Evolutionary conservation across 2,329 filamentous ascomycete genomes (phyloP).

Genomic region (Pseudocercospora macadamiae): DNA sequence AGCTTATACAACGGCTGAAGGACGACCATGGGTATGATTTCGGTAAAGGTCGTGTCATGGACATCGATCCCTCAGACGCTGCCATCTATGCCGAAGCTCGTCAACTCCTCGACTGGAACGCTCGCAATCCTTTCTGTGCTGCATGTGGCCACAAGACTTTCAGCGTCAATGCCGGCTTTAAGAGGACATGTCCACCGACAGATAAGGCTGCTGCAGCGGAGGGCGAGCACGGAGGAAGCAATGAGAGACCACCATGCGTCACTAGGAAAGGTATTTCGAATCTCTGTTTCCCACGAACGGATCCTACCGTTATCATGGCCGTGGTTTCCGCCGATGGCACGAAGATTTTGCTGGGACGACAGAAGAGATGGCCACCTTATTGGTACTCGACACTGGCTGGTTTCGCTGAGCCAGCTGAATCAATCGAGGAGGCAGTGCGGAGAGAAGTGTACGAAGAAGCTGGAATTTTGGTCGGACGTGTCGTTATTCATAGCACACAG

Average conservation of each 20-base stretch:
- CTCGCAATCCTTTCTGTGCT: conserved; percentile 86
- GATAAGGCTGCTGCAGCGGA: conserved; percentile 54
- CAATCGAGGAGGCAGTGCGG: conserved; percentile 55
- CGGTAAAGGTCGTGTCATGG: conserved; percentile 64
- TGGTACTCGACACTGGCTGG: conserved; percentile 84
- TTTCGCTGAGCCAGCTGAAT: conserved; percentile 56
- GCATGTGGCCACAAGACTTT: conserved; percentile 84
- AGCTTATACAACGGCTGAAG: conserved; percentile 62
- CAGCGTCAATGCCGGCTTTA: conserved; percentile 76
- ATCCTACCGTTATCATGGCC: conserved; percentile 94
- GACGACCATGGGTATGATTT: conserved; percentile 64
- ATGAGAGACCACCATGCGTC: conserved; percentile 69
- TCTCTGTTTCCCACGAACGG: conserved; percentile 86
- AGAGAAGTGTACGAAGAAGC: conserved; percentile 57
- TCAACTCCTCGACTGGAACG: conserved; percentile 91
- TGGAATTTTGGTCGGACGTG: conserved; percentile 52
- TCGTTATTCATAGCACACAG: conserved; percentile 56
- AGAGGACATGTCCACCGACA: conserved; percentile 74
- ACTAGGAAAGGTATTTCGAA: conserved; percentile 88
- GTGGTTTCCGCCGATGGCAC: conserved; percentile 80
- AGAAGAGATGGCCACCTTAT: conserved; percentile 77
- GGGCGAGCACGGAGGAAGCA: conserved; percentile 37
- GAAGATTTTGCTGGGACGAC: conserved; percentile 79
- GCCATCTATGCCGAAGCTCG: conserved; percentile 89
- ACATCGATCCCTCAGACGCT: conserved; percentile 66